Percentiles rank a stretch among this genome's conserved stretches.
phyloP scores from a whole-genome alignment of 1,139 yeast genomes.

The Torulaspora pretoriensis region DNA sequence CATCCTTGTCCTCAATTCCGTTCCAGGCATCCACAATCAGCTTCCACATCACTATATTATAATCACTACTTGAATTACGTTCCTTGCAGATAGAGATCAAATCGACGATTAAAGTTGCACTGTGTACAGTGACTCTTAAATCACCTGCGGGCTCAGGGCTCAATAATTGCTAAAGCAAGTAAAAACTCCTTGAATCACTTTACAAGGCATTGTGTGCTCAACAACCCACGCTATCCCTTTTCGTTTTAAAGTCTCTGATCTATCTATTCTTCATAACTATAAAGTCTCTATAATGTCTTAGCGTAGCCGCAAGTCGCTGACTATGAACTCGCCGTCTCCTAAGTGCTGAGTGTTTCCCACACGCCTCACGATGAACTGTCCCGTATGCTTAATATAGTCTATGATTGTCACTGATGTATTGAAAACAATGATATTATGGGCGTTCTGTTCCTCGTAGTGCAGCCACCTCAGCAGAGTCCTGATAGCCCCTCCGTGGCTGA shows the following conservation, averaged over 20 bases:
- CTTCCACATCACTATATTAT: slow-evolving; percentile 23
- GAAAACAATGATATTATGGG: slow-evolving; percentile 51
- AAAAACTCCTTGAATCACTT: not conserved
- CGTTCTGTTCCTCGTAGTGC: slow-evolving; percentile 42
- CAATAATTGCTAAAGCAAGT: not conserved
- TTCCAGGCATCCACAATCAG: slow-evolving; percentile 32
- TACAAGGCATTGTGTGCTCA: no score
- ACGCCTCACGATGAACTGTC: slow-evolving; percentile 43
- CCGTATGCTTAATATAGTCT: slow-evolving; percentile 44
- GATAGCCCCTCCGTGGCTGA: slow-evolving; percentile 87
- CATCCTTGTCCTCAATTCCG: slow-evolving; percentile 17
- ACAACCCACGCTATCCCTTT: not conserved
- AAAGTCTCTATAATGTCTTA: slow-evolving; percentile 14
- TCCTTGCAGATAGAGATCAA: not conserved
- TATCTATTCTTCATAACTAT: not conserved
- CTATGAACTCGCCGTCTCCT: slow-evolving; percentile 51
- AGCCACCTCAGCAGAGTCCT: slow-evolving; percentile 48
- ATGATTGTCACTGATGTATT: slow-evolving; percentile 70
- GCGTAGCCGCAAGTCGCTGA: slow-evolving; percentile 47
- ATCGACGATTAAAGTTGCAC: not conserved
- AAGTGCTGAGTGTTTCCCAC: slow-evolving; percentile 64
- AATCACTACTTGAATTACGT: not conserved
- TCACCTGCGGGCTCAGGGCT: not conserved
- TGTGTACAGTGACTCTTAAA: not conserved
- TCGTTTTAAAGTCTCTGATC: not conserved